Evolutionary conservation across 2,329 filamentous ascomycete species (phyloP).

Genomic region (Ophioceras dolichostomum): DNA sequence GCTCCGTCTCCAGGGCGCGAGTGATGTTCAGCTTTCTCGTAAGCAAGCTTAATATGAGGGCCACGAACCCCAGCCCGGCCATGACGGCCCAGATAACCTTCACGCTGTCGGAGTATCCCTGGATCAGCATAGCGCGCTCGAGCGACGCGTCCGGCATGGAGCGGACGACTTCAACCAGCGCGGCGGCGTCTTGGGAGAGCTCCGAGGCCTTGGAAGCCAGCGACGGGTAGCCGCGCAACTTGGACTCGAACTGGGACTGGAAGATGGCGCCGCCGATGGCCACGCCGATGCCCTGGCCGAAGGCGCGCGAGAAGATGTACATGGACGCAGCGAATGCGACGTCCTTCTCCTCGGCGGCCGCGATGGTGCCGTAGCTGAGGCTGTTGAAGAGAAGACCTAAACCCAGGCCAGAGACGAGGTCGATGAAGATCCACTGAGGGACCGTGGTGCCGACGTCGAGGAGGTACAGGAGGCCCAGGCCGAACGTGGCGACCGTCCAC

Average conservation of each 20-base stretch:
- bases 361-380: conserved; percentile 25
- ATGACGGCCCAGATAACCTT: conserved; percentile 1
- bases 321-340: conserved; percentile 24
- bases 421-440: conserved; percentile 11
- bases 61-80: background rate
- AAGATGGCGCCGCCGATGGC: conserved; percentile 26
- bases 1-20: background rate
- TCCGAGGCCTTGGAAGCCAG: conserved; percentile 14
- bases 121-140: conserved; percentile 21
- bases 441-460: conserved; percentile 8
- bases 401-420: conserved; percentile 21
- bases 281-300: conserved; percentile 28
- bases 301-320: conserved; percentile 26
- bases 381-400: conserved; percentile 25
- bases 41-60: background rate
- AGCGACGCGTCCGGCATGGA: conserved; percentile 29
- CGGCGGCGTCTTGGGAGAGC: conserved; percentile 40
- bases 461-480: conserved; percentile 14
- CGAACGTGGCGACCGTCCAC: conserved; percentile 17
- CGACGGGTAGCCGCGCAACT: conserved; percentile 31
- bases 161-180: conserved; percentile 40
- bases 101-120: conserved; percentile 19
- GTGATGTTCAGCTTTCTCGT: background rate
- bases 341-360: conserved; percentile 20
- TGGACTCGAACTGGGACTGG: conserved; percentile 23